phyloP scores from a whole-genome alignment of 805 yeast genomes.

The Kodamaea kakaduensis region DNA sequence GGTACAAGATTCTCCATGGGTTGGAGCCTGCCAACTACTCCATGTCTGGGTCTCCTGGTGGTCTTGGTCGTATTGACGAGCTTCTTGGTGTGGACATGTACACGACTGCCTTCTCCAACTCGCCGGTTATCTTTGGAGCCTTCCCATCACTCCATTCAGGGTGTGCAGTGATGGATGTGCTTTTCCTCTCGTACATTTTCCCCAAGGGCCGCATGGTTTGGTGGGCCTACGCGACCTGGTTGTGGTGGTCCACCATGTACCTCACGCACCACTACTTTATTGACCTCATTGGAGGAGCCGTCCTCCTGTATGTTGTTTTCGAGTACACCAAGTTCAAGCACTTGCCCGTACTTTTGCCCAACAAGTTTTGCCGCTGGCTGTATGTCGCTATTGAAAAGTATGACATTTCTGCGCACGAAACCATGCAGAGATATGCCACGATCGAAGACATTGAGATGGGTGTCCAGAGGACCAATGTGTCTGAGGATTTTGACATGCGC shows the following conservation, averaged over 20 bases:
- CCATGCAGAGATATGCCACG: constrained; percentile 18
- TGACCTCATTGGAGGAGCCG: constrained; percentile 91
- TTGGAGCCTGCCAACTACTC: constrained; percentile 85
- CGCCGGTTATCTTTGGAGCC: constrained; percentile 95
- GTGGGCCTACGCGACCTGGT: constrained; percentile 79
- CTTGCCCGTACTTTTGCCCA: constrained; percentile 57
- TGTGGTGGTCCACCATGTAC: constrained; percentile 99
- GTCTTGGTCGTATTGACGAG: constrained; percentile 80
- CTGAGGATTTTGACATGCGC: constrained; percentile 2
- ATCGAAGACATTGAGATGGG: constrained; percentile 21
- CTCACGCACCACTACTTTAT: constrained; percentile 94
- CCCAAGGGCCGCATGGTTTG: constrained; percentile 66
- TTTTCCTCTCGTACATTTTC: constrained; percentile 78
- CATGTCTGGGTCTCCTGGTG: constrained; percentile 95
- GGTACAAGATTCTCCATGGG: constrained; percentile 87
- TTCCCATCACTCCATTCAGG: constrained; percentile 85
- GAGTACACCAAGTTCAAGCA: constrained; percentile 61
- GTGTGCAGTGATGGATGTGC: constrained; percentile 88
- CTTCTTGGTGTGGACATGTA: constrained; percentile 78
- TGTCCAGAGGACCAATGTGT: constrained; percentile 5
- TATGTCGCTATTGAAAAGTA: constrained; percentile 38
- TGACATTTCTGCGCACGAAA: constrained; percentile 28
- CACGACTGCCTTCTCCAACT: constrained; percentile 73
- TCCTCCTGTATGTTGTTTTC: constrained; percentile 69
- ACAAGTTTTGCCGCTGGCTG: constrained; percentile 66